Evolutionary conservation across 371 early-diverging fungal species (phyloP).

Genomic region (Rhizopus stolonifer): DNA sequence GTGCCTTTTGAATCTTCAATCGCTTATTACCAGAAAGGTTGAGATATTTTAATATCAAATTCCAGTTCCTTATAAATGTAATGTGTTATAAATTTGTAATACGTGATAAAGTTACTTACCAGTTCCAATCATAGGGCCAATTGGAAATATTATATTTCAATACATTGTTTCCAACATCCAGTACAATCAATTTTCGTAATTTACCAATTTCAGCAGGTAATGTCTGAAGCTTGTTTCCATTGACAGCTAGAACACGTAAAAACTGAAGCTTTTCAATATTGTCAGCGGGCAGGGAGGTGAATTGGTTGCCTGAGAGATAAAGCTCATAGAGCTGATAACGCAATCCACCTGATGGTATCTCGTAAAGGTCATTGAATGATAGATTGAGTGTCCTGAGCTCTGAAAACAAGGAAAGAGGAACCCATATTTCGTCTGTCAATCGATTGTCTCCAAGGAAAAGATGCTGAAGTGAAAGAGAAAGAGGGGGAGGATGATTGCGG

Average conservation of each 20-base stretch:
- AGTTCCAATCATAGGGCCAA: slow-evolving; percentile 95
- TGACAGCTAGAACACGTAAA: slow-evolving; percentile 72
- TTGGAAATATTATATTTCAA: slow-evolving; percentile 90
- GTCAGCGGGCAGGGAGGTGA: slow-evolving; percentile 79
- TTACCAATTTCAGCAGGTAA: slow-evolving; percentile 88
- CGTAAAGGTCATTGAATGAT: slow-evolving; percentile 80
- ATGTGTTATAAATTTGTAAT: too few relatives aligned
- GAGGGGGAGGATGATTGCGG: slow-evolving; percentile 54
- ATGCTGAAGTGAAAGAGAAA: slow-evolving; percentile 54
- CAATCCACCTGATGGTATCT: slow-evolving; percentile 59
- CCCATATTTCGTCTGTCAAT: slow-evolving; percentile 73
- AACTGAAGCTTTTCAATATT: slow-evolving; percentile 73
- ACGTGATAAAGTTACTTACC: too few relatives aligned
- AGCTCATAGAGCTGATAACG: slow-evolving; percentile 61
- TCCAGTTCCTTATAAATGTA: slow-evolving; percentile 70
- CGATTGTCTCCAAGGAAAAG: slow-evolving; percentile 79
- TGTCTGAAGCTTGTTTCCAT: slow-evolving; percentile 84
- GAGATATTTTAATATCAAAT: slow-evolving; percentile 78
- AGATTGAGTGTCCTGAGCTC: slow-evolving; percentile 77
- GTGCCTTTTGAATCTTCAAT: slow-evolving; percentile 77
- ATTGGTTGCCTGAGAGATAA: slow-evolving; percentile 82
- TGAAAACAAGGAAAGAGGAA: slow-evolving; percentile 65
- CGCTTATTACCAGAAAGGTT: slow-evolving; percentile 89
- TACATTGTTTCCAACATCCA: slow-evolving; percentile 84
- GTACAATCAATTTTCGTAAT: slow-evolving; percentile 66